phyloP scores from a whole-genome alignment of 805 yeast genomes.

The Maudiozyma bulderi region DNA sequence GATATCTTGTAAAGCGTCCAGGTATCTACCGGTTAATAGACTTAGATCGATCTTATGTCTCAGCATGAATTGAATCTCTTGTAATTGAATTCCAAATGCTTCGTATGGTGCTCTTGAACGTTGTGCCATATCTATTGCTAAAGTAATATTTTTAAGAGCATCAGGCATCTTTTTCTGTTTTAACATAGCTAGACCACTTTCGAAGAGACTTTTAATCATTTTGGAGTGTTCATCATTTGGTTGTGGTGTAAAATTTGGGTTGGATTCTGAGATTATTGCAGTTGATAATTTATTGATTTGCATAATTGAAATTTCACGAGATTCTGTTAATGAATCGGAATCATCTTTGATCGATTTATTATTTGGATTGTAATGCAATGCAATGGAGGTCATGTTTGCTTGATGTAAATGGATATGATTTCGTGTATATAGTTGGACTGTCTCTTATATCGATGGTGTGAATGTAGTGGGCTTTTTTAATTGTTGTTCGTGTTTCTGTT shows the following conservation, averaged over 20 bases:
- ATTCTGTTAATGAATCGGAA: slow-evolving; percentile 1
- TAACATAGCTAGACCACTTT: slow-evolving; percentile 45
- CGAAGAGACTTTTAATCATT: slow-evolving; percentile 55
- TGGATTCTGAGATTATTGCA: slow-evolving; percentile 26
- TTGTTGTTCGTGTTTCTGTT: too few species aligned
- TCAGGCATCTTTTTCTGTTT: slow-evolving; percentile 49
- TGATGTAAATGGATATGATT: too few species aligned
- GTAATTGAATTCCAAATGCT: slow-evolving; percentile 60
- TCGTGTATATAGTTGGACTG: too few species aligned
- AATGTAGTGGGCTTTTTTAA: too few species aligned
- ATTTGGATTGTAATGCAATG: slow-evolving; percentile 20
- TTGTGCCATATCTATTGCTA: slow-evolving; percentile 58
- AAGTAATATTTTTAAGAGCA: slow-evolving; percentile 51
- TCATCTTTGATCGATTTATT: slow-evolving; percentile 18
- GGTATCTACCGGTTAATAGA: slow-evolving; percentile 42
- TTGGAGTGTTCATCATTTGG: slow-evolving; percentile 42
- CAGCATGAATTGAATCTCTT: slow-evolving; percentile 55
- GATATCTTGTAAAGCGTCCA: slow-evolving; percentile 59
- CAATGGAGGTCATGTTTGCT: background rate
- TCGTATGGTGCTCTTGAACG: slow-evolving; percentile 62
- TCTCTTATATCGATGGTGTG: too few species aligned
- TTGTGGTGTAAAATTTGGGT: slow-evolving; percentile 46
- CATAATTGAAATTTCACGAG: slow-evolving; percentile 16
- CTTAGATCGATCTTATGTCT: slow-evolving; percentile 66
- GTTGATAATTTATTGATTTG: slow-evolving; percentile 31